phyloP scores from a whole-genome alignment of 768 basidiomycete species.

The Podaxis sp. region DNA sequence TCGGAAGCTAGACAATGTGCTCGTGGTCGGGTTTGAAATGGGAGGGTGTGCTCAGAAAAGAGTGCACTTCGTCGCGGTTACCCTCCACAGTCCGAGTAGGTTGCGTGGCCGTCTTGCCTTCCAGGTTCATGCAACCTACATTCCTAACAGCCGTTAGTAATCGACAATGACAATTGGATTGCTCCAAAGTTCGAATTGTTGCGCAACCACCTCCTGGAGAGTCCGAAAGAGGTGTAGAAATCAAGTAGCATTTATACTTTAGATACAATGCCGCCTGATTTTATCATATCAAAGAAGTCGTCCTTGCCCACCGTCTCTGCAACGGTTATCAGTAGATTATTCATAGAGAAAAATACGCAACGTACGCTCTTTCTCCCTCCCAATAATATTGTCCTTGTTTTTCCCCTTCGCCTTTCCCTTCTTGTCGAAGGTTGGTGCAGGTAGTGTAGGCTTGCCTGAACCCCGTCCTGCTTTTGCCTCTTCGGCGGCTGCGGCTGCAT shows the following conservation, averaged over 20 bases:
- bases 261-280: conserved; percentile 77
- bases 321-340: conserved; percentile 4
- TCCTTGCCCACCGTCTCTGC: conserved; percentile 63
- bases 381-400: conserved; percentile 52
- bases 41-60: too few relatives aligned
- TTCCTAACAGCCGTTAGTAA: neutral
- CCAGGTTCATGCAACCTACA: too few relatives aligned
- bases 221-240: conserved; percentile 6
- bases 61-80: too few relatives aligned
- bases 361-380: conserved; percentile 57
- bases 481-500: conserved; percentile 48
- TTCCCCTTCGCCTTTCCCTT: conserved; percentile 52
- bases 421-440: conserved; percentile 56
- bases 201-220: neutral
- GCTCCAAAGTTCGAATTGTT: neutral
- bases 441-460: conserved; percentile 68
- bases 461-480: conserved; percentile 63
- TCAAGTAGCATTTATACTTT: conserved; percentile 42
- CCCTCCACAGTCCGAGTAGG: too few relatives aligned
- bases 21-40: too few relatives aligned
- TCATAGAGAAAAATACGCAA: neutral
- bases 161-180: neutral
- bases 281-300: conserved; percentile 80
- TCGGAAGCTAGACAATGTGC: neutral
- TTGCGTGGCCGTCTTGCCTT: too few relatives aligned